Conservation (phyloP, 805 yeast species). For the Spathaspora girioi region DNA sequence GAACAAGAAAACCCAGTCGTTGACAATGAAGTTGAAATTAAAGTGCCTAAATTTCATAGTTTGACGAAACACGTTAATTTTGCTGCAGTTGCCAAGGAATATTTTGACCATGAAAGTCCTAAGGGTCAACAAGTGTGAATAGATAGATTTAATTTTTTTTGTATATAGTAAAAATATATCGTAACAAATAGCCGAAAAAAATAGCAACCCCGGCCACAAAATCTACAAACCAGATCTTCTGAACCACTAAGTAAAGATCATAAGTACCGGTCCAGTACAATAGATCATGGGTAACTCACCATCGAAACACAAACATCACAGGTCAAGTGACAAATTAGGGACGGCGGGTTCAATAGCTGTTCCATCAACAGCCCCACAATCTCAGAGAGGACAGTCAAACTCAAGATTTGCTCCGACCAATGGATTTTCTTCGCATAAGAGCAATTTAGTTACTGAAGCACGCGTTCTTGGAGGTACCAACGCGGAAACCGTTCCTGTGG, state of each 20-base stretch:
- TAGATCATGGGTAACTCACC: neutral
- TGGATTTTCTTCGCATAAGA: neutral
- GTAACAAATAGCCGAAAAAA: neutral
- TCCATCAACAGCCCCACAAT: neutral
- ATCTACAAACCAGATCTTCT: neutral
- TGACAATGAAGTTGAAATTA: conserved; percentile 14
- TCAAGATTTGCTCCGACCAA: neutral
- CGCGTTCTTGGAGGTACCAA: neutral
- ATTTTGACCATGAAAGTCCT: no score
- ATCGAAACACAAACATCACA: neutral
- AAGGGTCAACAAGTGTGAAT: no score
- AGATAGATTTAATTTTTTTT: no score
- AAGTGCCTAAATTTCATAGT: conserved; percentile 20
- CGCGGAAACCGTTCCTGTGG: neutral
- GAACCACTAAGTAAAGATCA: no score
- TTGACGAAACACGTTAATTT: conserved; percentile 11
- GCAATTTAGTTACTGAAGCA: neutral
- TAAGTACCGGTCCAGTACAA: no score
- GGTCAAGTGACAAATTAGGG: neutral
- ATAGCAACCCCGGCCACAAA: neutral
- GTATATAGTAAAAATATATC: no score
- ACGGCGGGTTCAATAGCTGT: neutral
- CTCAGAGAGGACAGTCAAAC: neutral
- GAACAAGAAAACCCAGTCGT: conserved; percentile 15
- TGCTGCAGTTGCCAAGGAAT: neutral